Evolutionary conservation across 768 basidiomycete species (phyloP), one percentile per base, ranked within the genome.

Genomic region (Xanthoconium stramineum): DNA sequence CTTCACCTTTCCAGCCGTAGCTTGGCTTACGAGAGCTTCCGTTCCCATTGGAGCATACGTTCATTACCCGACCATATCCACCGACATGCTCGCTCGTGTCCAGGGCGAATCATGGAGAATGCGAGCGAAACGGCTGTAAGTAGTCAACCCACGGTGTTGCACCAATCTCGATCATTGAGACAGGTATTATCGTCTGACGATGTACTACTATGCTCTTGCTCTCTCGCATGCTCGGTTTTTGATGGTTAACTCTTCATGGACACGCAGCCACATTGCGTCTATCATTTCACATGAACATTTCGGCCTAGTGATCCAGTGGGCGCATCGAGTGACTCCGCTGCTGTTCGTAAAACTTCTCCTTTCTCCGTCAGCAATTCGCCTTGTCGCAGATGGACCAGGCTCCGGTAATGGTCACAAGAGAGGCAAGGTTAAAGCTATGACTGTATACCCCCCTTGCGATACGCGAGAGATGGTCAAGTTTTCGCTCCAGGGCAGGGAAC

Each of bases 211-310:
- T 70, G 77, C 89, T 1, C 69, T 78, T 4, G 86, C 88, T 11
- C 83, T 99, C 32, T 80, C 83, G 28, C 80, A 79, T 39, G 85
- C 93, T 3, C 81, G 78, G 52, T 90, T 91, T 71, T 61, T 90
- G 44, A 94, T 96, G 91, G 94, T 91, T 63, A 98, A 98, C 72
- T 97, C 94, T 5, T 85, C 90, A 0, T 98, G 97, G 96, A 98
- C 96, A 3, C 84, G 86, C 63, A 80, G 79, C 40, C 97, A 98
- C 65, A 76, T 98, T 58, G 80, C 89, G 61, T 76, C 83, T 2
- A 86, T 97, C 47, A 75, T 97, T 19, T 74, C 74, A 14, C 76
- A 84, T 47, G 66, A 70, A 40, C 61, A 69, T 50, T 74, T 76
- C 10, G 84, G 89, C 58, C 52, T 69, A 13, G 57, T 79, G 19